These are phyloP conservation scores for Thermothelomyces thermophilus DNA, from an alignment of 2,329 filamentous ascomycete species.

Conservation along the genomic window DNA sequence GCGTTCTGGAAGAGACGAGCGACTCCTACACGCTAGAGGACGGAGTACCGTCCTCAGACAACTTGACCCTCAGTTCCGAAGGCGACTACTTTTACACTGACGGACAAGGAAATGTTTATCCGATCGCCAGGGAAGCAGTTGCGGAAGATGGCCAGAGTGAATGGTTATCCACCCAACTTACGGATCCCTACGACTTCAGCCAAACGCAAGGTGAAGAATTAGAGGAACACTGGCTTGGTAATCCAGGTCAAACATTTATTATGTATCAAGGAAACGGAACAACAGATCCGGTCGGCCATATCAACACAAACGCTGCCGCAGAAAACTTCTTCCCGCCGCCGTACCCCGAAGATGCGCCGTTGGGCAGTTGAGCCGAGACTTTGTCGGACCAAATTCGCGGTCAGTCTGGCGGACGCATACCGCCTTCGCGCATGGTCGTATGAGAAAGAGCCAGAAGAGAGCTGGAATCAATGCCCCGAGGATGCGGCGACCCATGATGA, in stretches of 20 bases:
- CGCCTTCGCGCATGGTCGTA: not conserved
- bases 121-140: conserved; percentile 4
- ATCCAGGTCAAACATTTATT: conserved; percentile 15
- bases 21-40: not conserved
- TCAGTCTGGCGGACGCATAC: not conserved
- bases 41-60: not conserved
- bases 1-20: not conserved
- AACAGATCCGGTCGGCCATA: not conserved
- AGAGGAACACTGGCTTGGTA: not conserved
- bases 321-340: not conserved
- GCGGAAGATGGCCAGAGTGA: not conserved
- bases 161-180: not conserved
- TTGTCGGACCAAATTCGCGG: not conserved
- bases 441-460: too few species aligned
- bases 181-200: not conserved
- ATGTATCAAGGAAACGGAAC: conserved; percentile 15
- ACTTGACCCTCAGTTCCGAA: conserved; percentile 13
- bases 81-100: conserved; percentile 24
- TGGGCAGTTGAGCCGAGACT: not conserved
- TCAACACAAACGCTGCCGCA: not conserved
- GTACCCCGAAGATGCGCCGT: not conserved
- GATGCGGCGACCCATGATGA: too few species aligned
- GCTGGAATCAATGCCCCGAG: too few species aligned
- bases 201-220: not conserved
- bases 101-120: conserved; percentile 18